Conservation (phyloP, 495 filamentous ascomycete genomes). For the Penicillium tannophilum region DNA sequence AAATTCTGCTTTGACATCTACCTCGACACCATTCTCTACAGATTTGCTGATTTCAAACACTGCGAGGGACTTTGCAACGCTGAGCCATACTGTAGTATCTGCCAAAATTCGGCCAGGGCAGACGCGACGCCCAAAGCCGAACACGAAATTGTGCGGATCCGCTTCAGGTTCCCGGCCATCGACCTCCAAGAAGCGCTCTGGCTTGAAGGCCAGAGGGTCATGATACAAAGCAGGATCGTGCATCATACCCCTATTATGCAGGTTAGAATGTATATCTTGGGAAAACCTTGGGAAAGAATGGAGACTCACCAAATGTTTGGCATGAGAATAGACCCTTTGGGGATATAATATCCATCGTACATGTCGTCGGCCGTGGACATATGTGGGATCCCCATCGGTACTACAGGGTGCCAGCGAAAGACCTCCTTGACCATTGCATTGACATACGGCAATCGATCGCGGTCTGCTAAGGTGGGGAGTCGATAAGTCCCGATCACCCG, state of each 20-base stretch:
- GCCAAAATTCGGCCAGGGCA: neutral
- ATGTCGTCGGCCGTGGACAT: constrained; percentile 53
- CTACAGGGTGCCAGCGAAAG: constrained; percentile 47
- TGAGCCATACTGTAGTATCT: neutral
- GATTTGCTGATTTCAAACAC: neutral
- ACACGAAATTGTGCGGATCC: neutral
- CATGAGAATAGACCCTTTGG: constrained; percentile 48
- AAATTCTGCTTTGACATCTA: neutral
- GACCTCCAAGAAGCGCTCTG: constrained; percentile 4
- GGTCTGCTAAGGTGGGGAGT: constrained; percentile 32
- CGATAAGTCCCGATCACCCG: constrained; percentile 42
- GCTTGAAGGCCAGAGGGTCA: constrained; percentile 15
- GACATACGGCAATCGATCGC: constrained; percentile 42
- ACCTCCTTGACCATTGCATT: constrained; percentile 46
- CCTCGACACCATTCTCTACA: neutral
- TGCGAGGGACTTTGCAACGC: neutral
- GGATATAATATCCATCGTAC: constrained; percentile 53
- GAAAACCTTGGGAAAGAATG: neutral
- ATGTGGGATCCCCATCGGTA: constrained; percentile 56
- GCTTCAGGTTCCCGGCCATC: neutral
- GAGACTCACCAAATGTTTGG: constrained; percentile 46
- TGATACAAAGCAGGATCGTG: constrained; percentile 36
- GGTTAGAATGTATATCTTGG: neutral
- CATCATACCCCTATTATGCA: neutral
- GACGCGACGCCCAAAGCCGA: neutral